Evolutionary conservation across 1,284 basidiomycete genomes (phyloP), one percentile per base, ranked within the genome.

Genomic region (Papiliotrema terrestris): DNA sequence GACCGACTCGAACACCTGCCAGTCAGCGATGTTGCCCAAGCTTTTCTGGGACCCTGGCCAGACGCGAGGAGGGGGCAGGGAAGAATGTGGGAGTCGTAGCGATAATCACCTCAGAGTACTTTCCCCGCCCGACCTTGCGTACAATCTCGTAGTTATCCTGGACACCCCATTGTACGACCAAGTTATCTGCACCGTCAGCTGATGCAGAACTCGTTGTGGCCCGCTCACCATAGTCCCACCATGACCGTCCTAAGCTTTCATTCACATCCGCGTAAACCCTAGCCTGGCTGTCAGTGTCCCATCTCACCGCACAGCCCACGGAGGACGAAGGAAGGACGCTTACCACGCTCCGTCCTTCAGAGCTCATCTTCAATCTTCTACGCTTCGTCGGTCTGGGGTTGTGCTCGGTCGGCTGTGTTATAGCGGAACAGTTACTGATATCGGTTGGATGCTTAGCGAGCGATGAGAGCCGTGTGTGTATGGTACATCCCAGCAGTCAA

Each of bases 91-190:
- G 17, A 20, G 22, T 39, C 8, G n/a, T 46, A 49, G 44, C 59
- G n/a, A 19, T 41, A 72, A 81, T 63, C 61, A 91, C 90, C 84
- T 96, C 93, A 29, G 90, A 93, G 76, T 95, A 95, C 77, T 98
- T 98, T 59, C 95, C 95, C 56, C 95, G 80, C 26, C 95, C 95
- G 13, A 98, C 93, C 79, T 97, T 98, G 60, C 92, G 83, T 38
- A 98, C 89, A 71, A 98, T 96, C 80, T 98, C 95, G 72, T 98
- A 98, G 78, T 96, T 91, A 79, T 98, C 95, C 78, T 98, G 96
- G 3, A 87, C 84, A 52, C 91, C 91, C 91, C 92, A 95, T 63
- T 91, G 88, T 19, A 95, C 90, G 74, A 91, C 89, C 20, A 95
- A 81, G 75, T 92, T 92, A 80, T 95, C 91, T 87, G 68, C 9